Percentiles rank a stretch among this genome's conserved stretches.
Conservation (phyloP, 495 filamentous ascomycete genomes). For the Penicillium fimorum region DNA sequence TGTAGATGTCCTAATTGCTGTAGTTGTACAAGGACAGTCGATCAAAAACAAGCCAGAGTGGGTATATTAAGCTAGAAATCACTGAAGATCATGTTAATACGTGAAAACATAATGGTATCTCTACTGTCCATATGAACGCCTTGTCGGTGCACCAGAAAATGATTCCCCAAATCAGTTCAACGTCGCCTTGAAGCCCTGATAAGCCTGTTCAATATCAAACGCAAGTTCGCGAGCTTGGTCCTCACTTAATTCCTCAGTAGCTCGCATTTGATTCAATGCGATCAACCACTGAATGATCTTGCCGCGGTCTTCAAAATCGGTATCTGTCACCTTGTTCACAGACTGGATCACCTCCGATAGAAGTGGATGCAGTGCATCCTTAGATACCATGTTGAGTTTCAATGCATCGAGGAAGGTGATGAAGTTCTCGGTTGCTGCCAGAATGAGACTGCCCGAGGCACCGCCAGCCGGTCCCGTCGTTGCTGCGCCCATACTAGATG, state of each 20-base stretch:
- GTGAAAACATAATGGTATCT: slow-evolving; percentile 17
- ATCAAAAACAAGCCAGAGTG: not conserved
- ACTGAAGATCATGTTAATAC: not conserved
- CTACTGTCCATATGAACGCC: slow-evolving; percentile 16
- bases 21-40: not conserved
- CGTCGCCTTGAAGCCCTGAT: slow-evolving; percentile 82
- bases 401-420: slow-evolving; percentile 97
- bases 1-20: not conserved
- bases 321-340: slow-evolving; percentile 91
- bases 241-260: slow-evolving; percentile 84
- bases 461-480: slow-evolving; percentile 41
- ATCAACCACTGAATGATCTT: slow-evolving; percentile 99
- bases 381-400: slow-evolving; percentile 81
- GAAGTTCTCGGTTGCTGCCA: slow-evolving; percentile 92
- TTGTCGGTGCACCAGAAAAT: slow-evolving; percentile 1
- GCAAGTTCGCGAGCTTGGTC: slow-evolving; percentile 84
- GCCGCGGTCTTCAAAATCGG: slow-evolving; percentile 87
- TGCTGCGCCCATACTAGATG: slow-evolving; percentile 40
- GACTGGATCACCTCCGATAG: slow-evolving; percentile 92
- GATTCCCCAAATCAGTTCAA: slow-evolving; percentile 40
- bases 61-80: slow-evolving; percentile 3
- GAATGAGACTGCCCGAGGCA: slow-evolving; percentile 70
- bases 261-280: slow-evolving; percentile 93
- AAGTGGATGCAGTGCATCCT: slow-evolving; percentile 92
- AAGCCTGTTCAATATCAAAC: slow-evolving; percentile 86